These are phyloP conservation scores for Trypanosoma cruzi DNA, from an alignment of 208 protist species.

Conservation along the genomic window DNA sequence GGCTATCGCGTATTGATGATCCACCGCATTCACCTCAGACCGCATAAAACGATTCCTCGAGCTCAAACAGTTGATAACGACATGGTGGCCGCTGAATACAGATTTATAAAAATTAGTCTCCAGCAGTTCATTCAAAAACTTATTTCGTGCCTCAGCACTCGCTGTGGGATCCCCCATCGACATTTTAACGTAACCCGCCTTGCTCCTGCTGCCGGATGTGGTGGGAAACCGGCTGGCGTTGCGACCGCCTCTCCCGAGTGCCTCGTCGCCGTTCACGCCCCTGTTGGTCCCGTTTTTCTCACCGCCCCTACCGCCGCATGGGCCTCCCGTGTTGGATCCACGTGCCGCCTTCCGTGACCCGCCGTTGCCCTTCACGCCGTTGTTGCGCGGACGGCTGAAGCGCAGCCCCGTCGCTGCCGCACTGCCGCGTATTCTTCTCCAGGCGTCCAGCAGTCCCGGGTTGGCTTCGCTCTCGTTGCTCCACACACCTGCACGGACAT, in stretches of 20 bases:
- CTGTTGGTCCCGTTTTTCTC: not conserved
- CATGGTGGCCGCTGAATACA: constrained; percentile 69
- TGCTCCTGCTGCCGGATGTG: not conserved
- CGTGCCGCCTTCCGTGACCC: not conserved
- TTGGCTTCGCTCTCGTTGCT: not conserved
- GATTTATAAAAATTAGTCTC: constrained; percentile 57
- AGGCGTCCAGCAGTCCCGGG: not conserved
- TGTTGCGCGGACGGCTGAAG: not conserved
- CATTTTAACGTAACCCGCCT: constrained; percentile 15
- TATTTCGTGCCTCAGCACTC: constrained; percentile 9
- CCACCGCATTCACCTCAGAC: constrained; percentile 34
- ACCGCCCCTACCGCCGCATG: too few relatives aligned
- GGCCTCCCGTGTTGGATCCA: too few relatives aligned
- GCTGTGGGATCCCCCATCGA: not conserved
- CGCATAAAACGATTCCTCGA: constrained; percentile 45
- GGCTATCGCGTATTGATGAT: constrained; percentile 60
- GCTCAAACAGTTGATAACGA: constrained; percentile 64
- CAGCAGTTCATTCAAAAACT: constrained; percentile 47
- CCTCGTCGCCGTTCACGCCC: not conserved
- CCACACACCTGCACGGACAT: constrained; percentile 50
- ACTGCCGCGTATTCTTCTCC: not conserved
- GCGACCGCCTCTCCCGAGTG: not conserved
- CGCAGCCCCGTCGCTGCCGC: not conserved
- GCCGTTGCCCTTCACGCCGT: not conserved
- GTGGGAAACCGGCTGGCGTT: not conserved